A percentile compares a stretch with the other conserved stretches of the same genome.
Conservation (phyloP, 306 rosid genomes). For the Senna tora region DNA sequence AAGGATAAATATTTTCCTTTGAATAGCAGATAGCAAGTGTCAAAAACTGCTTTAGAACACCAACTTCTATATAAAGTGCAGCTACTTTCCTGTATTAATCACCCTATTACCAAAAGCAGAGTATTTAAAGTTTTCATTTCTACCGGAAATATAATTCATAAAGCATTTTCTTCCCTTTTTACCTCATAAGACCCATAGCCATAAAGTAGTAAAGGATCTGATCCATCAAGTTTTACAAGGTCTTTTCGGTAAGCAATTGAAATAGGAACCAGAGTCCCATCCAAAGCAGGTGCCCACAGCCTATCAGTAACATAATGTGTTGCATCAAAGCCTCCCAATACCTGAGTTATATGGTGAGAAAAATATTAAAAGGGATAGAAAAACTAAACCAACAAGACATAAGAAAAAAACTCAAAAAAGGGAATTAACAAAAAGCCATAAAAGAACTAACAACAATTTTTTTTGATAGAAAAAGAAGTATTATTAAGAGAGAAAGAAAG, state of each 20-base stretch:
- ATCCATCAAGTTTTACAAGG: conserved; percentile 84
- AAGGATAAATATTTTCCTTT: not conserved
- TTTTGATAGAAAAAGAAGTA: no score
- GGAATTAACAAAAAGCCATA: conserved; percentile 20
- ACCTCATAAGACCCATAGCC: conserved; percentile 99
- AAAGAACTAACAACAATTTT: not conserved
- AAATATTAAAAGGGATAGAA: conserved; percentile 3
- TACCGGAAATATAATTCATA: conserved; percentile 28
- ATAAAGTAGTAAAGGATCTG: conserved; percentile 85
- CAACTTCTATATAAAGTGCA: not conserved
- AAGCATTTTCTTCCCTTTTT: conserved; percentile 29
- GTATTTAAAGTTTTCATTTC: conserved; percentile 28
- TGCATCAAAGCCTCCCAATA: conserved; percentile 86
- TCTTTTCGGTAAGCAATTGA: conserved; percentile 85
- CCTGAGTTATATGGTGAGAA: conserved; percentile 53
- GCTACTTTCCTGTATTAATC: conserved; percentile 26
- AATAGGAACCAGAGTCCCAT: conserved; percentile 83
- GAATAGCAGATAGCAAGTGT: conserved; percentile 30
- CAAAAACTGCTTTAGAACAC: conserved; percentile 1
- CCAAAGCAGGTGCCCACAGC: conserved; percentile 78
- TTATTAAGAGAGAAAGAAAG: no score
- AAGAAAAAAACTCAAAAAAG: not conserved
- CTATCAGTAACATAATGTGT: conserved; percentile 82
- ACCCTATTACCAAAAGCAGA: conserved; percentile 26
- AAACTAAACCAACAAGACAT: conserved; percentile 23